phyloP scores from a whole-genome alignment of 2,329 filamentous ascomycete species.

The Colletotrichum tofieldiae region DNA sequence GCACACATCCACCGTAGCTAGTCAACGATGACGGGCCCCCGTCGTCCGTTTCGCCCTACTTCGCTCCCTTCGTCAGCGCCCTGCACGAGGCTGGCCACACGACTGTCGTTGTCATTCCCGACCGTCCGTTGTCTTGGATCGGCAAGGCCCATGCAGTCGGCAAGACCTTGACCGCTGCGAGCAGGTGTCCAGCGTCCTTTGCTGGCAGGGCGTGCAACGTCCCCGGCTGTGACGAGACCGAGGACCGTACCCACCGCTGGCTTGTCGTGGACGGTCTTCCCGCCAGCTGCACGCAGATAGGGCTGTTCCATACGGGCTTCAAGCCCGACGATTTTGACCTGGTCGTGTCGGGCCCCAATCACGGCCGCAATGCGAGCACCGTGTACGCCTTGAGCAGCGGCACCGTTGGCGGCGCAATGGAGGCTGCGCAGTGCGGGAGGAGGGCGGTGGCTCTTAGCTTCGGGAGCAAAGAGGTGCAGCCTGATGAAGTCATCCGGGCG shows the following conservation, averaged over 20 bases:
- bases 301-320: slow-evolving; percentile 66
- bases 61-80: slow-evolving; percentile 68
- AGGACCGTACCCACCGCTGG: slow-evolving; percentile 66
- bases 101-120: slow-evolving; percentile 79
- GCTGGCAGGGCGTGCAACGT: slow-evolving; percentile 22
- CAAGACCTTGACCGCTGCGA: slow-evolving; percentile 65
- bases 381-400: slow-evolving; percentile 72
- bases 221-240: slow-evolving; percentile 58
- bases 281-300: slow-evolving; percentile 73
- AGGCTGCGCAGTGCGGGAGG: slow-evolving; percentile 69
- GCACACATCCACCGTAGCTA: slow-evolving; percentile 44
- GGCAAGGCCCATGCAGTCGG: slow-evolving; percentile 83
- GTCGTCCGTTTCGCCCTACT: slow-evolving; percentile 72
- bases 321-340: slow-evolving; percentile 62
- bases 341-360: slow-evolving; percentile 73
- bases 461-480: slow-evolving; percentile 78
- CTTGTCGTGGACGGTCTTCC: slow-evolving; percentile 73
- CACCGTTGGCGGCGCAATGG: slow-evolving; percentile 71
- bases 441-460: slow-evolving; percentile 78
- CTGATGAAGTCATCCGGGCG: slow-evolving; percentile 75
- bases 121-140: slow-evolving; percentile 82
- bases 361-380: slow-evolving; percentile 73
- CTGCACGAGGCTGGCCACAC: slow-evolving; percentile 74
- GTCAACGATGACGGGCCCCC: slow-evolving; percentile 74
- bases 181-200: slow-evolving; percentile 38